Percentiles rank a stretch among this genome's conserved stretches.
Conservation (phyloP, 2,329 filamentous ascomycete species). For the Dactylellina haptotyla region DNA sequence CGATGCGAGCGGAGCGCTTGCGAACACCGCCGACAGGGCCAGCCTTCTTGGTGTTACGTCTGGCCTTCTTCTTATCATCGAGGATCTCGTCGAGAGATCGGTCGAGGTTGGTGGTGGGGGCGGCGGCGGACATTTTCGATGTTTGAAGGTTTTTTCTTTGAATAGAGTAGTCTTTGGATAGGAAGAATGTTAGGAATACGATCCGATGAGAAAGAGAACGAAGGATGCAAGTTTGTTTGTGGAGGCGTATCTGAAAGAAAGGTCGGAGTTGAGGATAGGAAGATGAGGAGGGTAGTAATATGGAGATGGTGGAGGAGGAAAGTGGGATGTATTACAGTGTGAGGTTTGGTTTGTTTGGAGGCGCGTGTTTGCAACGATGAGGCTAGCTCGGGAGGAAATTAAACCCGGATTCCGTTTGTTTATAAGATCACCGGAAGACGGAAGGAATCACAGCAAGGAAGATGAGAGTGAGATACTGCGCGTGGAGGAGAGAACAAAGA, state of each 20-base stretch:
- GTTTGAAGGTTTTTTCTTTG: conserved; percentile 59
- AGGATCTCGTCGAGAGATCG: conserved; percentile 98
- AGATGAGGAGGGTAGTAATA: conserved; percentile 17
- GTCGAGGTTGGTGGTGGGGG: conserved; percentile 94
- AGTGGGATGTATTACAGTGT: conserved; percentile 40
- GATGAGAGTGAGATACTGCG: background rate
- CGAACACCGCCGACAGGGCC: conserved; percentile 75
- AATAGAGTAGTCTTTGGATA: conserved; percentile 14
- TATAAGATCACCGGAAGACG: background rate
- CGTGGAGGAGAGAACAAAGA: conserved; percentile 1
- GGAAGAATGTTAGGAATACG: conserved; percentile 33
- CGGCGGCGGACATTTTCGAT: no score
- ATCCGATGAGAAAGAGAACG: background rate
- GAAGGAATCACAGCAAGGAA: background rate
- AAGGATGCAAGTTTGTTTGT: no score
- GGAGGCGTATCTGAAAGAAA: background rate
- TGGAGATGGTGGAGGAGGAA: background rate
- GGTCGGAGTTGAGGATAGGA: background rate
- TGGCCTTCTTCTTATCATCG: conserved; percentile 69
- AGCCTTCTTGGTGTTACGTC: conserved; percentile 62
- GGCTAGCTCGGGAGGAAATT: conserved; percentile 27
- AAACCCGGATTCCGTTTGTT: background rate
- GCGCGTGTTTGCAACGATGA: conserved; percentile 42
- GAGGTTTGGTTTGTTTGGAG: conserved; percentile 5
- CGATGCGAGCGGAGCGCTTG: conserved; percentile 58